A percentile compares a stretch with the other conserved stretches of the same genome.
Conservation (phyloP, 1,284 basidiomycete species). For the Cutaneotrichosporon sp. region DNA sequence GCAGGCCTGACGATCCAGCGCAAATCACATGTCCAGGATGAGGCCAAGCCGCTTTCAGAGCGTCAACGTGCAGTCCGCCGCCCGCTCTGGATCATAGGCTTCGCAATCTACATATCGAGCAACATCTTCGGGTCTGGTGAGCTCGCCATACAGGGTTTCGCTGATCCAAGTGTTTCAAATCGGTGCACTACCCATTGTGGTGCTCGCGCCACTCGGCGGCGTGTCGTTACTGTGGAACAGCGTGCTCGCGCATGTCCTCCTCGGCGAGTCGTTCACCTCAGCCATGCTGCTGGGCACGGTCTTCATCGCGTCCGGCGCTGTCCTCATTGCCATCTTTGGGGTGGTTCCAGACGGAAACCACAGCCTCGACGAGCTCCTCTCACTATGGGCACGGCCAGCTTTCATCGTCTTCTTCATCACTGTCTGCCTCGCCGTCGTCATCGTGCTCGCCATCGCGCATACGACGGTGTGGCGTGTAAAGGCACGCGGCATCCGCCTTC, state of each 20-base stretch:
- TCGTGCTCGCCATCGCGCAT: constrained; percentile 54
- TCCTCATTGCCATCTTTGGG: constrained; percentile 41
- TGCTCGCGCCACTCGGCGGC: constrained; percentile 86
- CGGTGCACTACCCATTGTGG: constrained; percentile 85
- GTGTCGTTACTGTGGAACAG: constrained; percentile 92
- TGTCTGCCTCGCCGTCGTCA: constrained; percentile 60
- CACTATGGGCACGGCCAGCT: constrained; percentile 68
- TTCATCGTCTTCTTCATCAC: constrained; percentile 78
- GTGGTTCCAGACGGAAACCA: constrained; percentile 89
- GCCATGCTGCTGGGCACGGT: constrained; percentile 81
- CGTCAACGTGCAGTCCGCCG: constrained; percentile 68
- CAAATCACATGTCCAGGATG: constrained; percentile 87
- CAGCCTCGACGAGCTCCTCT: constrained; percentile 77
- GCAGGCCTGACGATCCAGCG: constrained; percentile 83
- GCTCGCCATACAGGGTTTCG: neutral
- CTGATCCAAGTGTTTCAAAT: constrained; percentile 72
- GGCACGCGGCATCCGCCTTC: constrained; percentile 1
- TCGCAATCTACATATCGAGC: constrained; percentile 76
- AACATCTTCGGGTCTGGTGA: constrained; percentile 67
- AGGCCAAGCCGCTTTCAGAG: constrained; percentile 60
- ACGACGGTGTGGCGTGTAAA: constrained; percentile 1
- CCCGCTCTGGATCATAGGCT: constrained; percentile 81
- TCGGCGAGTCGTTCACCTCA: constrained; percentile 79
- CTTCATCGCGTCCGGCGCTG: constrained; percentile 81
- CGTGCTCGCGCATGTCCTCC: constrained; percentile 77